Conservation (phyloP, 2,329 filamentous ascomycete species). For the Monilinia laxa region DNA sequence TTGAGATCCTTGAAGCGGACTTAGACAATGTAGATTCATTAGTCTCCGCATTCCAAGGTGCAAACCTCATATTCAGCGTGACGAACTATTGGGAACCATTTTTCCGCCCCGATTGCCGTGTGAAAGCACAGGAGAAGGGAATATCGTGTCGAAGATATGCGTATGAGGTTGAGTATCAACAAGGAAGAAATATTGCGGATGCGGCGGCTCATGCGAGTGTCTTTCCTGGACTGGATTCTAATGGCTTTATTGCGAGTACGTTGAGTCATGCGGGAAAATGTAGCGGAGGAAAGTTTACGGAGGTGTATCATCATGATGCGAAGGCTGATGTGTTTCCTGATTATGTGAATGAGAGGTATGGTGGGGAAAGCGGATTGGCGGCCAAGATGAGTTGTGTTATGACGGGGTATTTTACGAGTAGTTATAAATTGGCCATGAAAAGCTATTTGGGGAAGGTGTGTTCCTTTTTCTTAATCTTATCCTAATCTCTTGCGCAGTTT, state of each 20-base stretch:
- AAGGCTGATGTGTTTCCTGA: constrained; percentile 48
- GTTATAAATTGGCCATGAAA: constrained; percentile 48
- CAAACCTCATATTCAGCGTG: constrained; percentile 43
- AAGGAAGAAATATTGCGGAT: constrained; percentile 56
- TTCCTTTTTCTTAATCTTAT: background rate
- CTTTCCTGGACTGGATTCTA: constrained; percentile 42
- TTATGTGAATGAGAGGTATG: constrained; percentile 44
- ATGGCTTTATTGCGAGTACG: constrained; percentile 31
- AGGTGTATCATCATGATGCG: constrained; percentile 54
- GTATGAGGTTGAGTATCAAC: constrained; percentile 50
- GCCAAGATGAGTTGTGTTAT: constrained; percentile 49
- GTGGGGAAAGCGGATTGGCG: constrained; percentile 42
- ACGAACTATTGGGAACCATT: constrained; percentile 40
- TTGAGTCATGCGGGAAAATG: constrained; percentile 50
- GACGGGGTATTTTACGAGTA: constrained; percentile 43
- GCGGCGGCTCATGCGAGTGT: constrained; percentile 46
- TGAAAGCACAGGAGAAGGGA: constrained; percentile 38
- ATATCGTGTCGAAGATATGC: constrained; percentile 35
- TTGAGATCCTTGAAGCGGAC: constrained; percentile 45
- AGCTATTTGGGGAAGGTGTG: constrained; percentile 50
- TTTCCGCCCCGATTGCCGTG: constrained; percentile 12
- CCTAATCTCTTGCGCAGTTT: background rate
- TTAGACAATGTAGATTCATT: constrained; percentile 32
- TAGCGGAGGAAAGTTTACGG: constrained; percentile 46
- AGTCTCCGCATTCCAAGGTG: constrained; percentile 41